Evolutionary conservation across 2,329 filamentous ascomycete species (phyloP).

Genomic region (Fusarium udum): DNA sequence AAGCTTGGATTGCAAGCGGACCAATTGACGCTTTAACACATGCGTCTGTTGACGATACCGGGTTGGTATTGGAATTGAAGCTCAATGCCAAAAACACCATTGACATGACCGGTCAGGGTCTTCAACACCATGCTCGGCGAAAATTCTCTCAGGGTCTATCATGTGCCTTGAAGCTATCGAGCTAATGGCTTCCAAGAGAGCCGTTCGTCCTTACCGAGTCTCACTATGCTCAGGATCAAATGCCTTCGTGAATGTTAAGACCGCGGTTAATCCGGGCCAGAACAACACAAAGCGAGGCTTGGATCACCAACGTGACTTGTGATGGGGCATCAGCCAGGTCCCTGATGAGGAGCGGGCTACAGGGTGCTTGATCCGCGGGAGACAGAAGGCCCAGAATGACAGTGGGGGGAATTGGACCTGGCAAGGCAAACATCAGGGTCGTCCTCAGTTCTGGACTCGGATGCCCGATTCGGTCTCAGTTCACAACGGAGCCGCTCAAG

Average conservation of each 20-base stretch:
- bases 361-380: slow-evolving; percentile 39
- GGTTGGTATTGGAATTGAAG: slow-evolving; percentile 25
- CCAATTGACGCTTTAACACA: slow-evolving; percentile 24
- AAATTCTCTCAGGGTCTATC: slow-evolving; percentile 27
- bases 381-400: slow-evolving; percentile 28
- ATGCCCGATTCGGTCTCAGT: slow-evolving; percentile 29
- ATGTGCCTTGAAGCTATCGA: slow-evolving; percentile 27
- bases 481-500: slow-evolving; percentile 34
- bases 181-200: slow-evolving; percentile 13
- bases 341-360: slow-evolving; percentile 39
- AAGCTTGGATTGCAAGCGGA: slow-evolving; percentile 30
- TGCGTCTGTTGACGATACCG: slow-evolving; percentile 14
- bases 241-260: slow-evolving; percentile 24
- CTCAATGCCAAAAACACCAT: slow-evolving; percentile 21
- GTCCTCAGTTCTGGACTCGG: slow-evolving; percentile 33
- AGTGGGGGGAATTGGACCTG: slow-evolving; percentile 21
- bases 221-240: slow-evolving; percentile 12
- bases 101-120: slow-evolving; percentile 8
- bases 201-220: slow-evolving; percentile 23
- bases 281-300: slow-evolving; percentile 38
- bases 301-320: slow-evolving; percentile 38
- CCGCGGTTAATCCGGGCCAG: slow-evolving; percentile 38
- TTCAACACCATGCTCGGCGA: slow-evolving; percentile 8
- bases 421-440: slow-evolving; percentile 13
- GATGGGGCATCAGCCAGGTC: slow-evolving; percentile 39